Base-by-base conservation (phyloP, 139 green algal genomes). In the Pseudopediastrum boryanum region DNA sequence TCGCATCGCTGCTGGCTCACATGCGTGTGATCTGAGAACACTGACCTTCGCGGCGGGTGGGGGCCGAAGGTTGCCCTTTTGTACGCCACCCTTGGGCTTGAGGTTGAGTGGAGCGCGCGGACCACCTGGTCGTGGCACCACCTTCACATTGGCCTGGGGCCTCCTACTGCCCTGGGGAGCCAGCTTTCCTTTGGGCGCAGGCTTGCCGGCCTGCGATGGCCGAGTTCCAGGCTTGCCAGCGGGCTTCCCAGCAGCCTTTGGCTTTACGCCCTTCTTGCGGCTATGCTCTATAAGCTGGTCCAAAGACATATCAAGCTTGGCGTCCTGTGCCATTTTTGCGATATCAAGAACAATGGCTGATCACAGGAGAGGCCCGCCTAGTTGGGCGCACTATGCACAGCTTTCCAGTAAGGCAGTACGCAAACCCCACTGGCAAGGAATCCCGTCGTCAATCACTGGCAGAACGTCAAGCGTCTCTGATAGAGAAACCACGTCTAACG, bases 231-330 rank as follows among this genome's bases (percentile, higher is more conserved):
- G n/a, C n/a, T n/a, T n/a, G n/a, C n/a, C n/a, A n/a, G n/a, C n/a
- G n/a, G 29, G 4, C 9, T 29, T 8, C 21, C 2, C 35, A 69
- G 6, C 8, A 44, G 36, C 64, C 64, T 56, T 72, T 52, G 29
- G 29, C 12, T 42, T 51, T 43, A 77, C 76, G n/a, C n/a, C n/a
- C 80, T 85, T 75, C 23, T 39, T 42, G 9, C 71, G 29, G 36
- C 81, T 51, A 50, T 89, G 71, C 29, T 82, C 81, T 23, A 89
- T 89, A 23, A 89, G 41, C 27, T 89, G 78, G 27, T 89, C 85
- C 41, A 89, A 68, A 12, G 39, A 75, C 66, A 84, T 88, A 52
- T 80, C 84, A 2, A 89, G 65, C 1, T 78, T 81, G 56, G n/a
- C n/a, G n/a, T n/a, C n/a, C n/a, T n/a, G n/a, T n/a, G n/a, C n/a